These are phyloP conservation scores for Stephanodiscus triporus DNA, from an alignment of 108 stramenopile species.

Conservation along the genomic window DNA sequence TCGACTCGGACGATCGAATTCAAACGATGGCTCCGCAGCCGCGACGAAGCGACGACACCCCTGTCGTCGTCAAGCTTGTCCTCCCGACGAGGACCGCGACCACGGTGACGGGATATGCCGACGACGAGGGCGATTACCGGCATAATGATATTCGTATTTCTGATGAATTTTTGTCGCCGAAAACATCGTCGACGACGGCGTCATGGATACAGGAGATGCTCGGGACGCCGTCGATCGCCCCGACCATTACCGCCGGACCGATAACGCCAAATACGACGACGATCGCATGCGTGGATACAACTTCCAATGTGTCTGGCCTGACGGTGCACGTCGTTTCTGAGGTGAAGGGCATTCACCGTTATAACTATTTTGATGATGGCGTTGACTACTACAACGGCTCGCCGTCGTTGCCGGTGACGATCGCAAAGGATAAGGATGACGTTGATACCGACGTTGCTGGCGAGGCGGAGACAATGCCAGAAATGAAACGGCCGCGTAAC, in stretches of 20 bases:
- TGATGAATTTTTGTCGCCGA: background rate
- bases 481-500: conserved; percentile 31
- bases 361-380: background rate
- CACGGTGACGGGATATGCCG: too few relatives aligned
- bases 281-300: background rate
- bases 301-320: conserved; percentile 11
- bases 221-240: conserved; percentile 4
- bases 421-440: background rate
- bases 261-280: background rate
- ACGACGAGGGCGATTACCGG: background rate
- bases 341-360: background rate
- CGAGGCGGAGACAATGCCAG: conserved; percentile 23
- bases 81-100: background rate
- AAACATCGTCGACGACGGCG: background rate
- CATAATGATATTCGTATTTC: background rate
- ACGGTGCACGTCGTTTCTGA: conserved; percentile 20
- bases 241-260: background rate
- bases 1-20: conserved; percentile 5
- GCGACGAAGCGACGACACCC: background rate
- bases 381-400: too few relatives aligned
- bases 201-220: conserved; percentile 19
- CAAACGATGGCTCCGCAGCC: background rate
- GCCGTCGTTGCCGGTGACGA: background rate
- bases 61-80: background rate
- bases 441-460: background rate